Evolutionary conservation across 495 filamentous ascomycete genomes (phyloP).

Genomic region (Penicillium robsamsonii): DNA sequence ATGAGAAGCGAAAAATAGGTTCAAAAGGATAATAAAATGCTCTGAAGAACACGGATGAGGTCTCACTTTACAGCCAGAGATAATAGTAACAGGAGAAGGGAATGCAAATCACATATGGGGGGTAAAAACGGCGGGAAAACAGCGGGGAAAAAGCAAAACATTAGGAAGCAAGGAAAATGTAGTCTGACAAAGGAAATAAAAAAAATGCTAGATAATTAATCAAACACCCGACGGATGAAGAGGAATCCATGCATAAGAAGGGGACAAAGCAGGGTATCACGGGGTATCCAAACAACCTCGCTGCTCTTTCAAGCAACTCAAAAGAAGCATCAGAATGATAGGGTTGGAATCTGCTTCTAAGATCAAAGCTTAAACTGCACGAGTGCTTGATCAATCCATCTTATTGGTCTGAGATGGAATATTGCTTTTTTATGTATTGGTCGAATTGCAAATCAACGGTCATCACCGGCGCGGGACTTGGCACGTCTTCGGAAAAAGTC

Average conservation of each 20-base stretch:
- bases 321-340: constrained; percentile 25
- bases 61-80: constrained; percentile 45
- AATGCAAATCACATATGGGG: constrained; percentile 23
- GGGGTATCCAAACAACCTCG: constrained; percentile 46
- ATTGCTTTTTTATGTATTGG: constrained; percentile 16
- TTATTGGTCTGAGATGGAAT: constrained; percentile 10
- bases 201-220: constrained; percentile 38
- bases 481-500: constrained; percentile 92
- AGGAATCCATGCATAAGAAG: constrained; percentile 40
- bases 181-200: constrained; percentile 35
- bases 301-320: constrained; percentile 33
- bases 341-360: constrained; percentile 26
- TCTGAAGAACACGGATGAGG: constrained; percentile 21
- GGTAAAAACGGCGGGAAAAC: constrained; percentile 1
- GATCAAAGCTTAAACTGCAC: constrained; percentile 18
- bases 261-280: constrained; percentile 48
- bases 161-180: constrained; percentile 37
- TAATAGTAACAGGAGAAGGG: constrained; percentile 41
- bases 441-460: constrained; percentile 31
- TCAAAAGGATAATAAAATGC: constrained; percentile 10
- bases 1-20: constrained; percentile 1
- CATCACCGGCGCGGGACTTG: constrained; percentile 66
- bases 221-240: constrained; percentile 30
- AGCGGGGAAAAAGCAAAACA: constrained; percentile 24
- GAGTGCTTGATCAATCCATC: constrained; percentile 19